A percentile compares a stretch with the other conserved stretches of the same genome.
phyloP scores from a whole-genome alignment of 2,329 filamentous ascomycete genomes.

The Colletotrichum liriopes region DNA sequence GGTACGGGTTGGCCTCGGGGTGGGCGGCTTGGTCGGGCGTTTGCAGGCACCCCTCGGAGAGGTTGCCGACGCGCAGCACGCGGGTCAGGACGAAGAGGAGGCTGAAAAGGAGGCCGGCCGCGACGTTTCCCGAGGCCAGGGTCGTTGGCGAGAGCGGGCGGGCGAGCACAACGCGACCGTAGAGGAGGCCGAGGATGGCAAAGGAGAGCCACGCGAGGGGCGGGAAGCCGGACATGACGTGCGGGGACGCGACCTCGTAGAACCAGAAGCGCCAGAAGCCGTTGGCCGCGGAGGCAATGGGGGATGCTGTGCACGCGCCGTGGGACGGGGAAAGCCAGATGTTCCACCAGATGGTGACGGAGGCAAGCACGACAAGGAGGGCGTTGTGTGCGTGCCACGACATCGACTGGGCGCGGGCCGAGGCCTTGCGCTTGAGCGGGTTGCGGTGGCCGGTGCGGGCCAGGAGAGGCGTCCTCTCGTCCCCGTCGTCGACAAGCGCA shows the following conservation, averaged over 20 bases:
- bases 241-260: constrained; percentile 50
- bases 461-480: constrained; percentile 52
- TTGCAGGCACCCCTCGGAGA: constrained; percentile 60
- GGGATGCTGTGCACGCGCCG: constrained; percentile 53
- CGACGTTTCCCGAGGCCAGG: constrained; percentile 49
- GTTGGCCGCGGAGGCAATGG: constrained; percentile 40
- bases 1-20: constrained; percentile 57
- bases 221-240: constrained; percentile 58
- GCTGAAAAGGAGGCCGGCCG: constrained; percentile 51
- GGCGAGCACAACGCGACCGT: constrained; percentile 57
- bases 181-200: constrained; percentile 60
- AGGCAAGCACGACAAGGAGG: constrained; percentile 51
- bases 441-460: constrained; percentile 22
- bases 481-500: constrained; percentile 41
- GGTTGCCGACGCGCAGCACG: constrained; percentile 59
- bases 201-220: constrained; percentile 65
- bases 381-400: constrained; percentile 61
- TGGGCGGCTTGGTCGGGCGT: constrained; percentile 55
- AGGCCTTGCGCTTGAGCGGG: constrained; percentile 15
- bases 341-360: constrained; percentile 63
- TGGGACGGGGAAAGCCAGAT: constrained; percentile 60
- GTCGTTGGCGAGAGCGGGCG: constrained; percentile 50
- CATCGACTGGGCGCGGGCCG: constrained; percentile 40
- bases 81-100: constrained; percentile 60
- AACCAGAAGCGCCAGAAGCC: constrained; percentile 59